Evolutionary conservation across 129 eudicot species (phyloP).

Genomic region (Saussurea involucrata): DNA sequence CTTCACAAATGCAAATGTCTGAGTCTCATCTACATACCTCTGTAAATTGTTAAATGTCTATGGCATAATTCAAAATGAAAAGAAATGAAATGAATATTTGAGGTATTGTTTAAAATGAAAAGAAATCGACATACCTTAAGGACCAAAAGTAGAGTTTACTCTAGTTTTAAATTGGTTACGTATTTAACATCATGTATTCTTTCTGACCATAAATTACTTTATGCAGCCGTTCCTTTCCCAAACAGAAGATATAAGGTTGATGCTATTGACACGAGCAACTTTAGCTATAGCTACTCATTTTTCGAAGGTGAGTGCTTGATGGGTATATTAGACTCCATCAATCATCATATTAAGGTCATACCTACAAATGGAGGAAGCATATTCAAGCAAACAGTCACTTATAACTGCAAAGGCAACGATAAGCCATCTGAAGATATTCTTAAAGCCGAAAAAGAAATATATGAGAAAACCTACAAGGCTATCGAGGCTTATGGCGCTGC

Average conservation of each 20-base stretch:
- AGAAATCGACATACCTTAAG: no score
- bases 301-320: not conserved
- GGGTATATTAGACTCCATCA: constrained; percentile 11
- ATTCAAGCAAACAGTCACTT: constrained; percentile 10
- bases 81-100: no score
- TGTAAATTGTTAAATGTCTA: no score
- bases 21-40: no score
- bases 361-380: constrained; percentile 11
- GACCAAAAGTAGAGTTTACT: no score
- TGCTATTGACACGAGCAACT: not conserved
- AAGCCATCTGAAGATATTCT: constrained; percentile 21
- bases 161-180: not conserved
- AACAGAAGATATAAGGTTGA: not conserved
- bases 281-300: not conserved
- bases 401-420: constrained; percentile 4
- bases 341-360: constrained; percentile 4
- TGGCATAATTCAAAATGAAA: no score
- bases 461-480: constrained; percentile 1
- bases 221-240: not conserved
- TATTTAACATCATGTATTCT: not conserved
- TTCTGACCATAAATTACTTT: not conserved
- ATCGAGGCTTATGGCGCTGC: constrained; percentile 13
- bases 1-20: no score
- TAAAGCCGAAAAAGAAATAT: not conserved
- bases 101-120: no score